phyloP scores from a whole-genome alignment of 768 basidiomycete species.

The Baorangia bicolor region DNA sequence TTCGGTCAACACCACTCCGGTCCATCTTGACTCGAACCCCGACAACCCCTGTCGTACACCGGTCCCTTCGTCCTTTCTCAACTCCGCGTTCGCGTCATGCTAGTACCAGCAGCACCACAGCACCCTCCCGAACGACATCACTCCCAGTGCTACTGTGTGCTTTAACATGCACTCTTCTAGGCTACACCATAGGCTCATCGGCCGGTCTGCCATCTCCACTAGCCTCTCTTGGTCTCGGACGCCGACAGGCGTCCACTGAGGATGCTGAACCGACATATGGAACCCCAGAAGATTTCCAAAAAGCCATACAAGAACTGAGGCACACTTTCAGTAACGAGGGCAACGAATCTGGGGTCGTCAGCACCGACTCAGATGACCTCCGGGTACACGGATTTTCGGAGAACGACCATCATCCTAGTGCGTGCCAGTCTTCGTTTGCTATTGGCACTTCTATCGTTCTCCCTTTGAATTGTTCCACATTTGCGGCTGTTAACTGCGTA shows the following conservation, averaged over 20 bases:
- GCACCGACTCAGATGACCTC: slow-evolving; percentile 53
- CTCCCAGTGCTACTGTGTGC: slow-evolving; percentile 16
- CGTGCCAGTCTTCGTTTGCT: slow-evolving; percentile 6
- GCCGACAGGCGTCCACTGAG: not conserved
- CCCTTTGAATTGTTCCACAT: not conserved
- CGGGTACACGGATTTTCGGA: slow-evolving; percentile 53
- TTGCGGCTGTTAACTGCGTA: not conserved
- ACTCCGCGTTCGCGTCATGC: slow-evolving; percentile 2
- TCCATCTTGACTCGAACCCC: not conserved
- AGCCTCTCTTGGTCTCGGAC: slow-evolving; percentile 4
- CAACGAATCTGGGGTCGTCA: slow-evolving; percentile 31
- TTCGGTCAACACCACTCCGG: slow-evolving; percentile 10
- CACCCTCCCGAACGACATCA: not conserved
- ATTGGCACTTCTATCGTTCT: not conserved
- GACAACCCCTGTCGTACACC: not conserved
- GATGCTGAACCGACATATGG: slow-evolving; percentile 42
- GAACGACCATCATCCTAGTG: slow-evolving; percentile 52
- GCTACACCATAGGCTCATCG: slow-evolving; percentile 23
- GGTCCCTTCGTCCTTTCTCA: not conserved
- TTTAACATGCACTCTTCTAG: slow-evolving; percentile 17
- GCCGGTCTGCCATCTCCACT: slow-evolving; percentile 2
- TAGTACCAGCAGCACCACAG: slow-evolving; percentile 1
- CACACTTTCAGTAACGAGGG: slow-evolving; percentile 29
- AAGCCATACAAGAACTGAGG: slow-evolving; percentile 52
- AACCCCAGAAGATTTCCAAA: slow-evolving; percentile 48